Conservation (phyloP, 768 basidiomycete species). For the Hygrocybe punicea region DNA sequence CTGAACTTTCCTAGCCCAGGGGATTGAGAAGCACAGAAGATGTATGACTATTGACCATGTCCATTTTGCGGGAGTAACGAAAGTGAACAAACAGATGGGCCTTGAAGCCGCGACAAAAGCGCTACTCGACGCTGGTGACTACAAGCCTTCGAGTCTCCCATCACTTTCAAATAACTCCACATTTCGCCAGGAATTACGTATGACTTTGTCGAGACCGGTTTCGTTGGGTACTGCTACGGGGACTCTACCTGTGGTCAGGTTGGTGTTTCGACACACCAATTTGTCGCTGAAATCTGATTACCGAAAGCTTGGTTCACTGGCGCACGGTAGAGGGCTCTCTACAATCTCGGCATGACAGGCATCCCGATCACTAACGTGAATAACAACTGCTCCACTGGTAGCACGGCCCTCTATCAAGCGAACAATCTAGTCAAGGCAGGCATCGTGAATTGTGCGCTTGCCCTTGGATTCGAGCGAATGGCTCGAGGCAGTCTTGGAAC, state of each 20-base stretch:
- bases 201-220: slow-evolving; percentile 68
- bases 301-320: slow-evolving; percentile 2
- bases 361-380: slow-evolving; percentile 86
- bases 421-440: slow-evolving; percentile 69
- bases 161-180: background rate
- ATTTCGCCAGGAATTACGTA: slow-evolving; percentile 74
- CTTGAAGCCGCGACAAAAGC: slow-evolving; percentile 86
- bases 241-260: slow-evolving; percentile 79
- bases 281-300: background rate
- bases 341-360: slow-evolving; percentile 77
- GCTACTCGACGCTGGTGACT: slow-evolving; percentile 72
- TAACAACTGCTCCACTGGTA: slow-evolving; percentile 85
- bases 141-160: background rate
- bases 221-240: slow-evolving; percentile 75
- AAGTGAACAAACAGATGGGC: slow-evolving; percentile 57
- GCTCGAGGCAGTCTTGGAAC: slow-evolving; percentile 66
- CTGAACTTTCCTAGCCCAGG: slow-evolving; percentile 49
- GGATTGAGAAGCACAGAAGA: slow-evolving; percentile 67
- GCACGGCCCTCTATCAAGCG: slow-evolving; percentile 71
- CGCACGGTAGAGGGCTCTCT: slow-evolving; percentile 59
- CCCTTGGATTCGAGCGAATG: slow-evolving; percentile 87
- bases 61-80: background rate
- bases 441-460: slow-evolving; percentile 69
- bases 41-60: slow-evolving; percentile 36
- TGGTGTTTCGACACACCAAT: slow-evolving; percentile 10